Percentiles rank a stretch among this genome's conserved stretches.
These are phyloP conservation scores for Deuterostichococcus epilithicus DNA, from an alignment of 139 green algal genomes.

Conservation along the genomic window DNA sequence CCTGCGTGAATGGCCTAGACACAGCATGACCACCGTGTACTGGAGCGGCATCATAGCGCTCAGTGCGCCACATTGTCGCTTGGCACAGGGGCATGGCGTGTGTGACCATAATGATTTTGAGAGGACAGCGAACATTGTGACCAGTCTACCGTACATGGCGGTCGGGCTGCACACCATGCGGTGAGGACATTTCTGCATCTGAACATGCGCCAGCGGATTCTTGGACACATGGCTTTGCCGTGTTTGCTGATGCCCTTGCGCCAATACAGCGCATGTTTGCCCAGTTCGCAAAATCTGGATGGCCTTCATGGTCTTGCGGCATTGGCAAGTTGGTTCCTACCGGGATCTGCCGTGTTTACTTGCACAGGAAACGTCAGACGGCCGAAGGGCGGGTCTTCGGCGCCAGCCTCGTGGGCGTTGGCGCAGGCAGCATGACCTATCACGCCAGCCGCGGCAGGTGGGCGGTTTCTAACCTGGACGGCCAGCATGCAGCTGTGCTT, in stretches of 20 bases:
- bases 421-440: slow-evolving; percentile 39
- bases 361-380: slow-evolving; percentile 31
- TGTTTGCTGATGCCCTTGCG: background rate
- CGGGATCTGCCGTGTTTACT: background rate
- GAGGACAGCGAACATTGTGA: slow-evolving; percentile 56
- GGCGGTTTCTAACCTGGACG: too few relatives aligned
- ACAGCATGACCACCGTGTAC: too few relatives aligned
- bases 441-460: slow-evolving; percentile 45
- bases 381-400: slow-evolving; percentile 48
- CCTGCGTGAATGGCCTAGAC: too few relatives aligned
- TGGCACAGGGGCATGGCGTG: slow-evolving; percentile 1
- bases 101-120: slow-evolving; percentile 52
- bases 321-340: background rate
- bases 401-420: slow-evolving; percentile 51
- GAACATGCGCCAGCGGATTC: too few relatives aligned
- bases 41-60: too few relatives aligned
- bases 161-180: slow-evolving; percentile 49
- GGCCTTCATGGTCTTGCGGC: too few relatives aligned
- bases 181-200: slow-evolving; percentile 3
- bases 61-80: too few relatives aligned
- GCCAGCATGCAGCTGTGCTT: too few relatives aligned
- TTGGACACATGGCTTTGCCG: background rate
- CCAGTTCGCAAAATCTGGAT: too few relatives aligned
- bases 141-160: slow-evolving; percentile 53
- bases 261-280: too few relatives aligned